Conservation (phyloP, 2,329 filamentous ascomycete genomes). For the Colletotrichum sp. region DNA sequence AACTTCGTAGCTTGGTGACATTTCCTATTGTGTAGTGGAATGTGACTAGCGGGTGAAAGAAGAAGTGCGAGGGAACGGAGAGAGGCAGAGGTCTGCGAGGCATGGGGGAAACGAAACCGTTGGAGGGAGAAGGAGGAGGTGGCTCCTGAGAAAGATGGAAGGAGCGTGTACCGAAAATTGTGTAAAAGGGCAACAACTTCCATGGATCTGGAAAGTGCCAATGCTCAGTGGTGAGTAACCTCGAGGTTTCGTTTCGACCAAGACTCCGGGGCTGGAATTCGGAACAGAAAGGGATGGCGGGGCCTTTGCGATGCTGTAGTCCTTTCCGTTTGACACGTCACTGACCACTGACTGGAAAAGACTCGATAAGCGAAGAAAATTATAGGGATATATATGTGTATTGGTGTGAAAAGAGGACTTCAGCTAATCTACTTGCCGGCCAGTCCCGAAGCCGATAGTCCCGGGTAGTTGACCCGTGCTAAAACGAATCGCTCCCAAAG, state of each 20-base stretch:
- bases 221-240: not conserved
- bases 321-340: not conserved
- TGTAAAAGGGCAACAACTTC: not conserved
- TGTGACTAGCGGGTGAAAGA: rapidly evolving
- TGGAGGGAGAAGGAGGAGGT: not conserved
- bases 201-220: not conserved
- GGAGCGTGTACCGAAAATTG: not conserved
- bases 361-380: not conserved
- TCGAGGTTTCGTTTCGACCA: not conserved
- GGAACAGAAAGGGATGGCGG: not conserved
- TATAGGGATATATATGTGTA: not conserved
- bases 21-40: not conserved
- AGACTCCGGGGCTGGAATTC: not conserved
- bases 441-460: not conserved
- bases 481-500: not conserved
- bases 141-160: not conserved
- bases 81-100: not conserved
- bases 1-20: not conserved
- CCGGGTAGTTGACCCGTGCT: not conserved
- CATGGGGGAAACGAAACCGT: not conserved
- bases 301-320: not conserved
- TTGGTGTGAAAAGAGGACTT: not conserved
- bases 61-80: not conserved
- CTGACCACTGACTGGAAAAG: not conserved
- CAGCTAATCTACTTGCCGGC: not conserved